Conservation (phyloP, 1,139 yeast genomes). For the Kluyveromyces sp. region DNA sequence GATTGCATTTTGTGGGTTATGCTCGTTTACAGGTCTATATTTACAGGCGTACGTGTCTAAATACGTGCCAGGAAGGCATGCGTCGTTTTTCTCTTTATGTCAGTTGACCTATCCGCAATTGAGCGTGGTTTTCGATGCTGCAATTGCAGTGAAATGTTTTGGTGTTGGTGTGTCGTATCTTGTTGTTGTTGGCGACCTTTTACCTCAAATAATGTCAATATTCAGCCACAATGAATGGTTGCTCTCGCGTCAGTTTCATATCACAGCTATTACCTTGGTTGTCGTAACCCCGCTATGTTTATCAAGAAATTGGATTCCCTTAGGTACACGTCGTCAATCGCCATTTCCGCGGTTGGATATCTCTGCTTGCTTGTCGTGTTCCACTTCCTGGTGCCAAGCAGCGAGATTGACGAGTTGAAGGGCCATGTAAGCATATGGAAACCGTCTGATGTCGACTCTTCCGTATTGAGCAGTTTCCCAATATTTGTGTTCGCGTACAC, state of each 20-base stretch:
- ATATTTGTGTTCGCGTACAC: slow-evolving; percentile 75
- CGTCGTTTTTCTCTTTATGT: slow-evolving; percentile 78
- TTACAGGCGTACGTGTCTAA: slow-evolving; percentile 31
- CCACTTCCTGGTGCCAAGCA: slow-evolving; percentile 40
- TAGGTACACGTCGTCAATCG: slow-evolving; percentile 62
- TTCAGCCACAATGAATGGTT: slow-evolving; percentile 31
- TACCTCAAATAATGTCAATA: slow-evolving; percentile 59
- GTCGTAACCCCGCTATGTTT: slow-evolving; percentile 54
- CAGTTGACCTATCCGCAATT: slow-evolving; percentile 72
- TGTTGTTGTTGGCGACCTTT: slow-evolving; percentile 69
- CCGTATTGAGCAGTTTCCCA: slow-evolving; percentile 48
- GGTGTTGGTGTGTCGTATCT: slow-evolving; percentile 74
- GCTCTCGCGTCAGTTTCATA: slow-evolving; percentile 54
- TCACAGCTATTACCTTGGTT: slow-evolving; percentile 48
- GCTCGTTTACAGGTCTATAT: slow-evolving; percentile 23
- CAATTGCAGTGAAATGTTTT: slow-evolving; percentile 82
- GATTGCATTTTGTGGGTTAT: slow-evolving; percentile 42
- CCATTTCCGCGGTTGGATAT: slow-evolving; percentile 60
- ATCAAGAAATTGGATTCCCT: slow-evolving; percentile 58
- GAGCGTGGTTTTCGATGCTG: slow-evolving; percentile 76
- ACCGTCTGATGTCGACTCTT: slow-evolving; percentile 30
- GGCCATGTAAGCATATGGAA: slow-evolving; percentile 34
- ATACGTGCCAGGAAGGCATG: slow-evolving; percentile 61
- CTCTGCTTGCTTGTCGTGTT: slow-evolving; percentile 52
- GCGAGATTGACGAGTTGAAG: slow-evolving; percentile 32